Evolutionary conservation across 1,139 yeast genomes (phyloP), one percentile per base, ranked within the genome.

Genomic region (Yamadazyma buinensis): DNA sequence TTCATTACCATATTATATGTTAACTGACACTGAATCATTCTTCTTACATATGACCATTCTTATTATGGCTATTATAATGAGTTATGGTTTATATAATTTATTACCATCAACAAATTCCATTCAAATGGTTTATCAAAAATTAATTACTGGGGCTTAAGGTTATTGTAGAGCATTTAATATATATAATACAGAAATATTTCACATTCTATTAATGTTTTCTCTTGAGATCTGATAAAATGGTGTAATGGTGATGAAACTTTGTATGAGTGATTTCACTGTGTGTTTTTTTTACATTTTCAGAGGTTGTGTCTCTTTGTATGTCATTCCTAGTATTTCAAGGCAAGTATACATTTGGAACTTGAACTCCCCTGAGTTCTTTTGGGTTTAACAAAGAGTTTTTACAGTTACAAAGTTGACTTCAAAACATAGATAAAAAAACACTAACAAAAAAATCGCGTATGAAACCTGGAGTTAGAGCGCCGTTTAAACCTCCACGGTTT

Each of bases 1-100:
- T 46, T 61, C 60, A 38, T 57, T 66, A 39, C 72, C 72, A 15
- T 59, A 54, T 38, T 51, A 49, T 37, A 66, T 66, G 71, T 58
- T 66, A 52, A 66, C 72, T 15, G 44, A 46, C 29, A 48, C 55
- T 8, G 72, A 66, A 48, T 30, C 31, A 8, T 28, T 35, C 12
- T 32, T 32, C 23, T 35, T 35, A 15, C 38, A 35, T 26, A 9
- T 35, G 14, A 35, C 34, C n/a, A 32, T 35, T 4, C n/a, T 35
- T 9, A 28, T 26, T 25, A 32, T 35, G 28, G 28, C 24, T 2
- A 22, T 26, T 15, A 24, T 35, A 12, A 23, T 35, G 15, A 22
- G 29, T 14, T 35, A 35, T 23, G 38, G 38, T 8, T 7, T 35
- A 11, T 35, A 35, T 15, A 35, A 29, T 23, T 17, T 35, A 15